phyloP scores from a whole-genome alignment of 2,329 filamentous ascomycete genomes.

The Zalaria sp. region DNA sequence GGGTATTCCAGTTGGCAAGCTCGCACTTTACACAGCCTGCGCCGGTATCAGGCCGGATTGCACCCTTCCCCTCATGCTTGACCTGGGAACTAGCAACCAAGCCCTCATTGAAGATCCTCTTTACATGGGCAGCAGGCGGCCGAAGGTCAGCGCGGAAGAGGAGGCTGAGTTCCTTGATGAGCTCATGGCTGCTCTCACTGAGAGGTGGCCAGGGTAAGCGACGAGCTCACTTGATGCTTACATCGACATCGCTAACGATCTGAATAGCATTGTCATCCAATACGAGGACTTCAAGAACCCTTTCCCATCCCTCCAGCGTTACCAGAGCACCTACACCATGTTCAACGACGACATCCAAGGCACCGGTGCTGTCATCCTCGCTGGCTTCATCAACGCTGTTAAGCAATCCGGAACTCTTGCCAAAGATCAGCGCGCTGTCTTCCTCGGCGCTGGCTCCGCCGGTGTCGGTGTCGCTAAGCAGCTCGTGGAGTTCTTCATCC shows the following conservation, averaged over 20 bases:
- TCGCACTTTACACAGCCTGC: constrained; percentile 87
- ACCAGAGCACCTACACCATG: constrained; percentile 78
- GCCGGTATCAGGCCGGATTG: constrained; percentile 78
- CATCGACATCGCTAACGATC: constrained; percentile 16
- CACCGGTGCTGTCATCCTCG: constrained; percentile 87
- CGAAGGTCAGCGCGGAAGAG: constrained; percentile 62
- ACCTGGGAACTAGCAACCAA: constrained; percentile 51
- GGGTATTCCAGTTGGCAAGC: constrained; percentile 94
- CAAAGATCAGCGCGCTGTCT: constrained; percentile 86
- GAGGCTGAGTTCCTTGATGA: constrained; percentile 92
- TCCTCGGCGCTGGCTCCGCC: constrained; percentile 89
- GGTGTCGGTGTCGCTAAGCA: constrained; percentile 97
- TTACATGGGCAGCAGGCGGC: constrained; percentile 79
- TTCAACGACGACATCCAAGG: constrained; percentile 96
- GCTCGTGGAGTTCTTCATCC: constrained; percentile 92
- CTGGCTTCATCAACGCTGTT: constrained; percentile 61
- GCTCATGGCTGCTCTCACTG: constrained; percentile 82
- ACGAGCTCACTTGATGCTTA: constrained; percentile 1
- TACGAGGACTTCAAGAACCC: constrained; percentile 98
- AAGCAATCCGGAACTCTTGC: constrained; percentile 74
- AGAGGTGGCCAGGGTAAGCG: constrained; percentile 53
- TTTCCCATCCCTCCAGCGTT: constrained; percentile 83
- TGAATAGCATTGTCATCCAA: constrained; percentile 57
- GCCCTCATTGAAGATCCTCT: constrained; percentile 61
- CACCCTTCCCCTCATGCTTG: constrained; percentile 48